phyloP scores from a whole-genome alignment of 768 basidiomycete genomes.

The Terana coerulea region DNA sequence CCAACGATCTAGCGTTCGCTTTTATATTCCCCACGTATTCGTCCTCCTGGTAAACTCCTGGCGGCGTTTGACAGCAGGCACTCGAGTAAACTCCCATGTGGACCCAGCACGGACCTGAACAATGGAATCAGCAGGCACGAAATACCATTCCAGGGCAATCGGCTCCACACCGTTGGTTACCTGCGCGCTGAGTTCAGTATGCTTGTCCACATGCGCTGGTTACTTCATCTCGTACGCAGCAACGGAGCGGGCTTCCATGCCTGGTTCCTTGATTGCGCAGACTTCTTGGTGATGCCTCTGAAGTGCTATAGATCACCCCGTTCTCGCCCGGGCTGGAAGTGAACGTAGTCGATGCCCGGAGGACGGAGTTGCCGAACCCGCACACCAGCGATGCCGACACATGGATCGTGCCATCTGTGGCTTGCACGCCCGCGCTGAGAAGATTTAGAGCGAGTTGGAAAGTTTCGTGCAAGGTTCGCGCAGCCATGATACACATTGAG shows the following conservation, averaged over 20 bases:
- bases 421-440: not conserved
- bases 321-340: not conserved
- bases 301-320: not conserved
- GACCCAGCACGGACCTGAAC: not conserved
- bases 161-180: too few species aligned
- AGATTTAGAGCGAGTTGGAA: not conserved
- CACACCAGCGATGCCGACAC: not conserved
- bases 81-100: slow-evolving; percentile 4
- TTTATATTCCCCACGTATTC: not conserved
- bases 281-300: not conserved
- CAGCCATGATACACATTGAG: not conserved
- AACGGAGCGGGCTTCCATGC: not conserved
- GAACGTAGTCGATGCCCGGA: not conserved
- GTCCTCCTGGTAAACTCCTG: too few species aligned
- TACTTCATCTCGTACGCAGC: not conserved
- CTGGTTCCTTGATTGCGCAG: not conserved
- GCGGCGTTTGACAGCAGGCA: slow-evolving; percentile 1
- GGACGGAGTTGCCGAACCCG: not conserved
- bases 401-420: not conserved
- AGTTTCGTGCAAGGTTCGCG: not conserved
- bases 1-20: not conserved
- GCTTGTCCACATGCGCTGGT: too few species aligned
- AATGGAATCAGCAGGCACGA: too few species aligned
- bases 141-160: too few species aligned
- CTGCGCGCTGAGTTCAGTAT: too few species aligned